Evolutionary conservation across 768 basidiomycete species (phyloP).

Genomic region (Suillus bovinus): DNA sequence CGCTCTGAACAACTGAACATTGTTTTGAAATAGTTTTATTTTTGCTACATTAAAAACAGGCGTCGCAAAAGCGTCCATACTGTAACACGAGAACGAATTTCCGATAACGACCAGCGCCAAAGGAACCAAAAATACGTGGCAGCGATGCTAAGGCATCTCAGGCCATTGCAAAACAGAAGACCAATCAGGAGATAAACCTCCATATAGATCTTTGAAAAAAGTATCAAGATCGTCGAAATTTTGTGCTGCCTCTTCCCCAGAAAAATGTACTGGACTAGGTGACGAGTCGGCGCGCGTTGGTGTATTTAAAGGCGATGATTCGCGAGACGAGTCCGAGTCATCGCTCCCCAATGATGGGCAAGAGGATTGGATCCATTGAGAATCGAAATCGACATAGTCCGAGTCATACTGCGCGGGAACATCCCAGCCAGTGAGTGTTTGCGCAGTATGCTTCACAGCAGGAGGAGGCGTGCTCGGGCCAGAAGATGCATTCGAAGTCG

Average conservation of each 20-base stretch:
- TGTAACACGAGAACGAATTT: neutral
- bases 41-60: neutral
- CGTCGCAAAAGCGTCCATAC: conserved; percentile 1
- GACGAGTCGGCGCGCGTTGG: too few species aligned
- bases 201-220: neutral
- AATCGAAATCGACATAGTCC: neutral
- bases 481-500: neutral
- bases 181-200: neutral
- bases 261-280: neutral
- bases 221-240: neutral
- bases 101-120: neutral
- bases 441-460: neutral
- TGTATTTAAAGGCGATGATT: neutral
- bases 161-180: neutral
- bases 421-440: neutral
- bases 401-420: neutral
- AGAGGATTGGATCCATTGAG: neutral
- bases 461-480: neutral
- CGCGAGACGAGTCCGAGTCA: neutral
- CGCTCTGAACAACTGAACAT: neutral
- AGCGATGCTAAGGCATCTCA: neutral
- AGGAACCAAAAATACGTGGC: neutral
- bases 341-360: neutral
- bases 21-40: neutral
- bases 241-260: neutral